Percentiles rank a stretch among this genome's conserved stretches.
Evolutionary conservation across 495 filamentous ascomycete genomes (phyloP).

Genomic region (Annulohypoxylon moriforme): DNA sequence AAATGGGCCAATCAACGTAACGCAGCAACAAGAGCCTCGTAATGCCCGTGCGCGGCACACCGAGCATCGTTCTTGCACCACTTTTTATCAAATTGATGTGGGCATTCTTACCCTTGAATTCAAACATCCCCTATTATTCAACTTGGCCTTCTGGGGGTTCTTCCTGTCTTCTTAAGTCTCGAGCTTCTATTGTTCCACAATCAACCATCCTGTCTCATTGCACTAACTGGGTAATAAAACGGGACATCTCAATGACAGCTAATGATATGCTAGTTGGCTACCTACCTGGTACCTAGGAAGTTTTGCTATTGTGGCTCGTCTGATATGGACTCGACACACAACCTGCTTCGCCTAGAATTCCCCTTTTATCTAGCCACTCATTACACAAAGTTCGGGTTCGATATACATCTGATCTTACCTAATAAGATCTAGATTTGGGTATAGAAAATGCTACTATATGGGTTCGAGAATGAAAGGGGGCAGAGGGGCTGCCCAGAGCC

Average conservation of each 20-base stretch:
- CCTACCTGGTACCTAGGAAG: too few species aligned
- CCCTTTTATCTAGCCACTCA: neutral
- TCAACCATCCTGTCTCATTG: constrained; percentile 21
- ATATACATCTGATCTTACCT: neutral
- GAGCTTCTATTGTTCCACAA: constrained; percentile 30
- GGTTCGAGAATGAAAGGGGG: neutral
- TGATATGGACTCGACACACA: neutral
- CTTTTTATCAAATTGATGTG: constrained; percentile 25
- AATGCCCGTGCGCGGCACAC: constrained; percentile 18
- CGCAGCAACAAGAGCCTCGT: constrained; percentile 26
- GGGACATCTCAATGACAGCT: constrained; percentile 1
- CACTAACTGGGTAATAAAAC: constrained; percentile 15
- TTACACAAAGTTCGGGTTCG: neutral
- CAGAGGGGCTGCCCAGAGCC: neutral
- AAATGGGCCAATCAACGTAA: neutral
- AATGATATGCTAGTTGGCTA: neutral
- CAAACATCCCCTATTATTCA: constrained; percentile 21
- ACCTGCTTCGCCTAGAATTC: constrained; percentile 6
- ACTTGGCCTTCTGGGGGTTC: neutral
- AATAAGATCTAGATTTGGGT: neutral
- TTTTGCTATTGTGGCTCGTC: neutral
- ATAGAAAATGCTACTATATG: neutral
- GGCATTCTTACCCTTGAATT: constrained; percentile 20
- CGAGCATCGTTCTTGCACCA: neutral
- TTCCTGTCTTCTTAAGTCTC: constrained; percentile 6